Conservation (phyloP, 352 stramenopile genomes). For the Blastocystis sp. region DNA sequence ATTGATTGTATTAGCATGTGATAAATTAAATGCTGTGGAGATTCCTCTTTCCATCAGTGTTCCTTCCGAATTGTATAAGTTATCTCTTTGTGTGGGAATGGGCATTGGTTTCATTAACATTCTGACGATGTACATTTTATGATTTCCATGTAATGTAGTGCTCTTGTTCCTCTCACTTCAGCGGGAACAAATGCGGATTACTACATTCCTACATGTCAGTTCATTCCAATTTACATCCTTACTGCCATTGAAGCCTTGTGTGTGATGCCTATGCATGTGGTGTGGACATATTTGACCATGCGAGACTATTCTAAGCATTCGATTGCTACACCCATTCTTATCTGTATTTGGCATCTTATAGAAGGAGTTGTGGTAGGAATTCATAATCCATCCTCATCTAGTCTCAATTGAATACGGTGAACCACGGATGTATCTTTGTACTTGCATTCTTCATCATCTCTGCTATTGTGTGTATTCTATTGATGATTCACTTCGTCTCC, state of each 20-base stretch:
- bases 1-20: not conserved
- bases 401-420: not conserved
- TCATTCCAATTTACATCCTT: constrained; percentile 34
- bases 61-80: constrained; percentile 39
- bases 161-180: constrained; percentile 52
- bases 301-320: constrained; percentile 1
- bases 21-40: constrained; percentile 32
- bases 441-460: not conserved
- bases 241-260: constrained; percentile 15
- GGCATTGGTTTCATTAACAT: constrained; percentile 30
- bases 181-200: not conserved
- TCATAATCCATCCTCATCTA: not conserved
- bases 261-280: constrained; percentile 38
- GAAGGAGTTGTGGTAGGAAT: not conserved
- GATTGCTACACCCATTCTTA: not conserved
- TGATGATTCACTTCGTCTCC: not conserved
- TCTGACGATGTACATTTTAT: constrained; percentile 1
- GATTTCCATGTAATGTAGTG: not conserved
- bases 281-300: constrained; percentile 47
- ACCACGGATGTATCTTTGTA: not conserved
- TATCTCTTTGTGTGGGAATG: constrained; percentile 37
- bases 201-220: constrained; percentile 5
- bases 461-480: not conserved
- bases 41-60: constrained; percentile 34
- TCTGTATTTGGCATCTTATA: constrained; percentile 2